Evolutionary conservation across 2,329 filamentous ascomycete genomes (phyloP), one percentile per base, ranked within the genome.

Genomic region (Aspergillus terreus): DNA sequence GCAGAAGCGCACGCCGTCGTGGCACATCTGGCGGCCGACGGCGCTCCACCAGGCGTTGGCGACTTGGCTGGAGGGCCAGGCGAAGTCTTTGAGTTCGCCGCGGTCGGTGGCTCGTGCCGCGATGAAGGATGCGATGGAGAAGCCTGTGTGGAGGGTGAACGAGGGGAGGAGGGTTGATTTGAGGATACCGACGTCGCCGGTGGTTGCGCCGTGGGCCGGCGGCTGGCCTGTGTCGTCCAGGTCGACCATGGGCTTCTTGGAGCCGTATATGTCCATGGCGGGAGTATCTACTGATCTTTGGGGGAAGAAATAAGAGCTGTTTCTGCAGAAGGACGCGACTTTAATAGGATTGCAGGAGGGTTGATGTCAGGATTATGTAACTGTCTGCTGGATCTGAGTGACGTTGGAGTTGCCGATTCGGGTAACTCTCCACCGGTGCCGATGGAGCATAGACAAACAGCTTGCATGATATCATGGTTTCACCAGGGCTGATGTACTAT

Each of bases 11-110:
- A 79, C 63, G 1, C 76, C 74, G 27, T 75, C 70, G 50, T 73
- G 68, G 44, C 72, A 63, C 10, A 82, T 69, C 4, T 76, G 76
- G n/a, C 74, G 71, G 12, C 81, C 80, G 40, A 84, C 66, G 19
- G 82, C 80, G 49, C 74, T 78, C 78, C 80, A 84, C 82, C 82
- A 84, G 6, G 80, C 81, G 61, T 82, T 84, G 51, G 73, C 64
- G 9, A 84, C 76, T 58, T 79, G 79, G 2, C 72, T 78, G 4
- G 73, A 68, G 1, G 81, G 79, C 81, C 81, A 84, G 5, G 82
- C 66, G 72, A 77, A 81, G 62, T 85, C 82, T 59, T 85, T 85
- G n/a, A 76, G 70, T 50, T 84, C 82, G 9, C 80, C 75, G n/a
- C 76, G 73, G 58, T 82, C 66, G 6, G 79, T 81, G 46, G 77